A percentile compares a stretch with the other conserved stretches of the same genome.
Evolutionary conservation across 2,329 filamentous ascomycete genomes (phyloP).

Genomic region (Bretziella fagacearum): DNA sequence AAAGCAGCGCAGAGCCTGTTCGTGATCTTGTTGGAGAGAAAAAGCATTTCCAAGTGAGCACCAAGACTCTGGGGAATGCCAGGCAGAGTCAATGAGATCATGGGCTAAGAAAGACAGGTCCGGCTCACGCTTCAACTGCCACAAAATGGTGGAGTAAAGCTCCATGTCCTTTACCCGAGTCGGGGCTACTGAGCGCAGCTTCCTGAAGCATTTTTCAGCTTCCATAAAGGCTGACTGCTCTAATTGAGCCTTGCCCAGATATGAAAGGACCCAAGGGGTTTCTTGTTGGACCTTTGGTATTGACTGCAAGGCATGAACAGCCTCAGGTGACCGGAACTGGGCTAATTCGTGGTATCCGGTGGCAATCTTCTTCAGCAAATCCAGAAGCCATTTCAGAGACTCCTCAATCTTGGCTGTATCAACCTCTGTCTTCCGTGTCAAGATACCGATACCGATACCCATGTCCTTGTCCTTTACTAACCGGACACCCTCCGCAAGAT

Average conservation of each 20-base stretch:
- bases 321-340: constrained; percentile 62
- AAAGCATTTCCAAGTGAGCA: constrained; percentile 90
- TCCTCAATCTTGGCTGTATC: constrained; percentile 56
- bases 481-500: constrained; percentile 43
- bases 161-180: constrained; percentile 89
- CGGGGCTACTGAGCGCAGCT: constrained; percentile 62
- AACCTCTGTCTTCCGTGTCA: constrained; percentile 25
- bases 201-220: constrained; percentile 71
- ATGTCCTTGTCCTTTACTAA: constrained; percentile 10
- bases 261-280: constrained; percentile 82
- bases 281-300: constrained; percentile 64
- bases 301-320: constrained; percentile 54
- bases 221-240: constrained; percentile 76
- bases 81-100: constrained; percentile 71
- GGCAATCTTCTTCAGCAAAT: constrained; percentile 67
- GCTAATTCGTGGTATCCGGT: constrained; percentile 62
- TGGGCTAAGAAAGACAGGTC: constrained; percentile 86
- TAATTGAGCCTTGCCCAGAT: constrained; percentile 80
- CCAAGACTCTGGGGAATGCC: constrained; percentile 88
- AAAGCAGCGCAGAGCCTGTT: constrained; percentile 88
- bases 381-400: constrained; percentile 57
- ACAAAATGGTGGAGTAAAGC: constrained; percentile 95
- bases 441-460: background rate
- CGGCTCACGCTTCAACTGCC: constrained; percentile 86
- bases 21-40: constrained; percentile 80